phyloP scores from a whole-genome alignment of 192 early-diverging fungal species.

The Coemansia sp. region DNA sequence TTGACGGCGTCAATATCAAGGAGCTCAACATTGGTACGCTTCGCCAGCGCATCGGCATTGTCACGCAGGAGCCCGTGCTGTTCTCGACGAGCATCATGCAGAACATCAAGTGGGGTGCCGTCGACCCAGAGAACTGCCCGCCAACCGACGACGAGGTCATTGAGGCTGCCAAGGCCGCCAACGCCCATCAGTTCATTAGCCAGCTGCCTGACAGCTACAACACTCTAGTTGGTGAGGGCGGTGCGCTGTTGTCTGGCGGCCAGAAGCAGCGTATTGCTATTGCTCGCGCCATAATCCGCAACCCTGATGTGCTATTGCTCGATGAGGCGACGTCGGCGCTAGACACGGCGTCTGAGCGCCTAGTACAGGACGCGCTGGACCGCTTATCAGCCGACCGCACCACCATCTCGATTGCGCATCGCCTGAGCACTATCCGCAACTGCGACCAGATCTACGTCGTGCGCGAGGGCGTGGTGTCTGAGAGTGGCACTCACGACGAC shows the following conservation, averaged over 20 bases:
- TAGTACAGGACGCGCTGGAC: conserved; percentile 84
- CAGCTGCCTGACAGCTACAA: conserved; percentile 74
- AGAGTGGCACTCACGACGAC: conserved; percentile 78
- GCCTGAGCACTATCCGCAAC: conserved; percentile 87
- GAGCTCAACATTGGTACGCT: conserved; percentile 75
- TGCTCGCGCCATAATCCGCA: conserved; percentile 85
- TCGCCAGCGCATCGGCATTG: conserved; percentile 85
- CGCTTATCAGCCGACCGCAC: conserved; percentile 70
- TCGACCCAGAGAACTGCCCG: conserved; percentile 49
- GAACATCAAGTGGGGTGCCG: conserved; percentile 75
- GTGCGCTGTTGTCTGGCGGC: conserved; percentile 79
- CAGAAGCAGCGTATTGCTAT: conserved; percentile 97
- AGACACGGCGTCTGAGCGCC: conserved; percentile 74
- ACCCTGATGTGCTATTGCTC: conserved; percentile 77
- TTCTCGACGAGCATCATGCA: conserved; percentile 75
- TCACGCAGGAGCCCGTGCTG: conserved; percentile 87
- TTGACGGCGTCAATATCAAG: conserved; percentile 77
- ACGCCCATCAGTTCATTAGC: conserved; percentile 73
- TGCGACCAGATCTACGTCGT: conserved; percentile 87
- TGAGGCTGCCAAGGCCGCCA: conserved; percentile 64
- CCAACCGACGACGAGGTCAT: conserved; percentile 74
- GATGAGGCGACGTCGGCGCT: conserved; percentile 90
- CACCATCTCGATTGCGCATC: conserved; percentile 89
- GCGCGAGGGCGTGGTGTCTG: conserved; percentile 64
- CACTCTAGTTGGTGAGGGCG: conserved; percentile 82